Evolutionary conservation across 2,329 filamentous ascomycete species (phyloP).

Genomic region (Hymenoscyphus infarciens): DNA sequence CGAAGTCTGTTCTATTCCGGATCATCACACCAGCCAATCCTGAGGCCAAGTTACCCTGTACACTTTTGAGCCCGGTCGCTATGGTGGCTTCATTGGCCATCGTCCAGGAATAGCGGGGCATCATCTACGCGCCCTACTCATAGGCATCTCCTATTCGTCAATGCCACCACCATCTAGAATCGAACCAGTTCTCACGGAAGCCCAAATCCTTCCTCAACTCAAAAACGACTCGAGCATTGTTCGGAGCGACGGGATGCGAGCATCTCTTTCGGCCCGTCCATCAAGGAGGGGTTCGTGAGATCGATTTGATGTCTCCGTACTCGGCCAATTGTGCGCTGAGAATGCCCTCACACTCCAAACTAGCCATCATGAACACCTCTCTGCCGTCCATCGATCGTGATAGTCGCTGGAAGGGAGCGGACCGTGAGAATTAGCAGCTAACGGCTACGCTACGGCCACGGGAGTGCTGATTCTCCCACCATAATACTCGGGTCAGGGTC

Average conservation of each 20-base stretch:
- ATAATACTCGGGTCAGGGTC: background rate
- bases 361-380: constrained; percentile 11
- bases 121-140: constrained; percentile 25
- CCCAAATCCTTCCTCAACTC: background rate
- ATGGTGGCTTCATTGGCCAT: background rate
- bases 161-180: constrained; percentile 10
- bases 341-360: constrained; percentile 6
- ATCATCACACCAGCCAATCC: background rate
- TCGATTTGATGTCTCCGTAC: background rate
- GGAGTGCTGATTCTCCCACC: background rate
- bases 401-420: constrained; percentile 9
- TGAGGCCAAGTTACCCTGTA: background rate
- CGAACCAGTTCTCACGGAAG: constrained; percentile 10
- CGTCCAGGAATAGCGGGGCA: background rate
- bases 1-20: constrained; percentile 4
- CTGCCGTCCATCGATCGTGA: constrained; percentile 5
- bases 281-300: constrained; percentile 1
- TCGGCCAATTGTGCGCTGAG: constrained; percentile 6
- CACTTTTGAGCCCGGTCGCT: background rate
- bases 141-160: constrained; percentile 24
- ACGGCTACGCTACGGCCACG: background rate
- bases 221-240: background rate
- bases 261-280: constrained; percentile 6
- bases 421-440: background rate
- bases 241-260: constrained; percentile 20